phyloP scores from a whole-genome alignment of 164 flowering plant genomes.

The Nymphaea colorata region DNA sequence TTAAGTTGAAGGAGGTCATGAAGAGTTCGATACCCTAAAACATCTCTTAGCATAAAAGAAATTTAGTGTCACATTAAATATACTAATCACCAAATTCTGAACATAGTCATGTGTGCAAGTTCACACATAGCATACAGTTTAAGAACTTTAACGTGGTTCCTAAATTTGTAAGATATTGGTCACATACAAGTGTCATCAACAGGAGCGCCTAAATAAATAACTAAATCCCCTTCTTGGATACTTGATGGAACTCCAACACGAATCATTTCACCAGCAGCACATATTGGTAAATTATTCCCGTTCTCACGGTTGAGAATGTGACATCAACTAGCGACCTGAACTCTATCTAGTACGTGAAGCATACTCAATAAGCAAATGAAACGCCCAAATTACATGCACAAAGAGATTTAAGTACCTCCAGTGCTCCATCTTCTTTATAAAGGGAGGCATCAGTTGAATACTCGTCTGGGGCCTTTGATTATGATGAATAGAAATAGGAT shows the following conservation, averaged over 20 bases:
- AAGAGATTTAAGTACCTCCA: conserved; percentile 43
- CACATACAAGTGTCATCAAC: too few relatives aligned
- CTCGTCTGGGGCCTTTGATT: conserved; percentile 19
- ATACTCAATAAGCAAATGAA: neutral
- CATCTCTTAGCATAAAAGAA: too few relatives aligned
- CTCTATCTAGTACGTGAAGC: conserved; percentile 40
- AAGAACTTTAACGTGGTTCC: too few relatives aligned
- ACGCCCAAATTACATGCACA: neutral
- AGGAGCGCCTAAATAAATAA: too few relatives aligned
- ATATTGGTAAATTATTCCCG: conserved; percentile 10
- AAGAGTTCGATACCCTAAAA: too few relatives aligned
- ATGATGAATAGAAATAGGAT: conserved; percentile 38
- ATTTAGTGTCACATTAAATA: too few relatives aligned
- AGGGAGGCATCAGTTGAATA: conserved; percentile 28
- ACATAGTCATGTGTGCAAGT: too few relatives aligned
- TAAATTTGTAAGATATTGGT: too few relatives aligned
- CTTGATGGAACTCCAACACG: conserved; percentile 10
- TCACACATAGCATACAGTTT: too few relatives aligned
- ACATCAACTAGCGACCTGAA: conserved; percentile 57
- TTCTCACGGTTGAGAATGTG: conserved; percentile 28
- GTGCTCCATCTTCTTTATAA: conserved; percentile 79
- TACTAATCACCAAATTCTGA: too few relatives aligned
- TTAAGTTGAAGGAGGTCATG: too few relatives aligned
- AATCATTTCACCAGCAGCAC: neutral
- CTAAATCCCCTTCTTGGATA: conserved; percentile 10